Conservation (phyloP, 2,329 filamentous ascomycete species). For the Trichoderma afroharzianum region DNA sequence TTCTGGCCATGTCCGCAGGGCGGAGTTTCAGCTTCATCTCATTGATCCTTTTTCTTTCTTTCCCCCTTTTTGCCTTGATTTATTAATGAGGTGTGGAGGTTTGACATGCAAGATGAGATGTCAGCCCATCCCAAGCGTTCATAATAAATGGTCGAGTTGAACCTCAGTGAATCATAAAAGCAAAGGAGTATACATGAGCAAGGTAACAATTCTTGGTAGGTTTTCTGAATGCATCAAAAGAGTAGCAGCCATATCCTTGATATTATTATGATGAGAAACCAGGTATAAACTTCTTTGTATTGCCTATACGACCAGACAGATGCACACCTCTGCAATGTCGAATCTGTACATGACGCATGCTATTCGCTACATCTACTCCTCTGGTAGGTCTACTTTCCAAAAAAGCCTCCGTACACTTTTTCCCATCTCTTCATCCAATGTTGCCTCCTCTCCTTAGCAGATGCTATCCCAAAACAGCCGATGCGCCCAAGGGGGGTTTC, state of each 20-base stretch:
- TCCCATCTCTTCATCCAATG: background rate
- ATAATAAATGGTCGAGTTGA: background rate
- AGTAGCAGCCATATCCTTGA: background rate
- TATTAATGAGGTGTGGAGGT: background rate
- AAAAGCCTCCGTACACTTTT: slow-evolving; percentile 11
- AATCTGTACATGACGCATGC: slow-evolving; percentile 4
- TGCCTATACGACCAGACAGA: background rate
- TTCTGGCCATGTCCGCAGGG: background rate
- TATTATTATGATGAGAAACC: background rate
- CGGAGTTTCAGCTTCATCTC: background rate
- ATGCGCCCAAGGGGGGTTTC: slow-evolving; percentile 19
- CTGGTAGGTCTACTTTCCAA: slow-evolving; percentile 1
- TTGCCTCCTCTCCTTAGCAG: slow-evolving; percentile 1
- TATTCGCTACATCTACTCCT: slow-evolving; percentile 19
- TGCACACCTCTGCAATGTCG: background rate
- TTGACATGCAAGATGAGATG: background rate
- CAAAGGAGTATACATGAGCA: background rate
- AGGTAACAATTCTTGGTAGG: background rate
- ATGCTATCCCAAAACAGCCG: slow-evolving; percentile 21
- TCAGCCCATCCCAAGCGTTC: background rate
- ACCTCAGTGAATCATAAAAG: background rate
- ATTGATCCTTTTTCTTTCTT: background rate
- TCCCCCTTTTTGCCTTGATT: background rate
- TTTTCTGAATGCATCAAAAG: background rate
- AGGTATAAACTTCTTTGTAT: background rate